Evolutionary conservation across 257 asterid species (phyloP), one percentile per base, ranked within the genome.

Genomic region (Capsicum baccatum): DNA sequence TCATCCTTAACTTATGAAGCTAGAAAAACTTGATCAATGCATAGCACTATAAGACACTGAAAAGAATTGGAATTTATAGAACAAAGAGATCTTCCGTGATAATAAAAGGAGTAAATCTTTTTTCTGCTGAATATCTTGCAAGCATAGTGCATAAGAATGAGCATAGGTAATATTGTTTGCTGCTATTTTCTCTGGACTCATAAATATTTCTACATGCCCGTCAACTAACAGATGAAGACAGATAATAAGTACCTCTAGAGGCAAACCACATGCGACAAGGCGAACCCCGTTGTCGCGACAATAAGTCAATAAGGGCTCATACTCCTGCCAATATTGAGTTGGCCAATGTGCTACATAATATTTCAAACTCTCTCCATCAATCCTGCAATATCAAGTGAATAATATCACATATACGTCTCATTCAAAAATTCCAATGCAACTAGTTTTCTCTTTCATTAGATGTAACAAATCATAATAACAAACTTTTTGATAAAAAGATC

Each of bases 231-330:
- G 64, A 54, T 78, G 64, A 78, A 78, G 52, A 35, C 9, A 19
- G 52, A 55, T 68, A 59, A 84, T 56, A 19, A 74, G 87, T 91
- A 95, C 97, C 97, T 93, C 97, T 26, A 92, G 90, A 76, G 98
- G 99, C 85, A 90, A 83, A n/a, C 99, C 99, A 90, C 98, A 94
- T 1, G 98, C 98, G 83, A 94, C 90, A 68, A 94, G 89, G 66
- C 87, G 90, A 83, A 96, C 90, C 79, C 93, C 96, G 86, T 93
- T 94, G 70, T 92, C 95, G 11, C 91, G 92, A 88, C 98, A 94
- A 86, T 92, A 93, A 83, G 85, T 89, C 79, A 94, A 87, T 44
- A 96, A 90, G 85, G 96, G 99, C 85, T 94, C 98, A 17, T 94
- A 94, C 83, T 94, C 98, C 91, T 93, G 94, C 98, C 98, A 96